Percentiles rank a stretch among this genome's conserved stretches.
phyloP scores from a whole-genome alignment of 371 early-diverging fungal species.

The Lichtheimia ramosa region DNA sequence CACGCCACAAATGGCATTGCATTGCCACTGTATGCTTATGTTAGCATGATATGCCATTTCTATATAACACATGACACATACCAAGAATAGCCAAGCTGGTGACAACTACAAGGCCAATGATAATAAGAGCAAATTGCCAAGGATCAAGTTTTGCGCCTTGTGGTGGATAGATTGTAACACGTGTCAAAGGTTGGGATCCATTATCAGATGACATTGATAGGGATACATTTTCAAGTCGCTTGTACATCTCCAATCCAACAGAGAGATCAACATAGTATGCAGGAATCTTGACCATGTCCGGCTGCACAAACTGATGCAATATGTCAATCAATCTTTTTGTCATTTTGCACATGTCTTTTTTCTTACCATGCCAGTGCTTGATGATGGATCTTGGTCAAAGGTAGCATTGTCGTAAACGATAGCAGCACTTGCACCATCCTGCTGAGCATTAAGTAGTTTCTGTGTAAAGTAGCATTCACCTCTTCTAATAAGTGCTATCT shows the following conservation, averaged over 20 bases:
- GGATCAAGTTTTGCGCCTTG: slow-evolving; percentile 27
- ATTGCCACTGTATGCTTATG: background rate
- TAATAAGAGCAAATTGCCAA: slow-evolving; percentile 55
- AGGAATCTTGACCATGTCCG: slow-evolving; percentile 26
- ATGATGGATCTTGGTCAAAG: slow-evolving; percentile 14
- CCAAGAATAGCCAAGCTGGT: slow-evolving; percentile 39
- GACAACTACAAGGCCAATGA: slow-evolving; percentile 42
- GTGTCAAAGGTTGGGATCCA: slow-evolving; percentile 8
- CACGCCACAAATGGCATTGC: slow-evolving; percentile 25
- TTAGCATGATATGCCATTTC: too few relatives aligned
- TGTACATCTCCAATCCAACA: slow-evolving; percentile 20
- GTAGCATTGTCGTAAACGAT: slow-evolving; percentile 30
- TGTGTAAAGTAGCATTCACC: slow-evolving; percentile 28
- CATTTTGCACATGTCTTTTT: too few relatives aligned
- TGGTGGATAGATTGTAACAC: slow-evolving; percentile 28
- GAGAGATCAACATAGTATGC: slow-evolving; percentile 22
- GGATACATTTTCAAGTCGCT: slow-evolving; percentile 17
- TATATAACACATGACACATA: slow-evolving; percentile 9
- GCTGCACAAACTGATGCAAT: slow-evolving; percentile 16
- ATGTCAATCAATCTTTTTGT: background rate
- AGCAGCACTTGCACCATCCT: slow-evolving; percentile 31
- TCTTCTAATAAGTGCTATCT: slow-evolving; percentile 25
- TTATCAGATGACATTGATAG: slow-evolving; percentile 1
- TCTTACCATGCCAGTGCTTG: slow-evolving; percentile 18
- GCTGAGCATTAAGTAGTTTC: slow-evolving; percentile 26